These are phyloP conservation scores for Phytopythium litorale DNA, from an alignment of 352 stramenopile species.

Conservation along the genomic window DNA sequence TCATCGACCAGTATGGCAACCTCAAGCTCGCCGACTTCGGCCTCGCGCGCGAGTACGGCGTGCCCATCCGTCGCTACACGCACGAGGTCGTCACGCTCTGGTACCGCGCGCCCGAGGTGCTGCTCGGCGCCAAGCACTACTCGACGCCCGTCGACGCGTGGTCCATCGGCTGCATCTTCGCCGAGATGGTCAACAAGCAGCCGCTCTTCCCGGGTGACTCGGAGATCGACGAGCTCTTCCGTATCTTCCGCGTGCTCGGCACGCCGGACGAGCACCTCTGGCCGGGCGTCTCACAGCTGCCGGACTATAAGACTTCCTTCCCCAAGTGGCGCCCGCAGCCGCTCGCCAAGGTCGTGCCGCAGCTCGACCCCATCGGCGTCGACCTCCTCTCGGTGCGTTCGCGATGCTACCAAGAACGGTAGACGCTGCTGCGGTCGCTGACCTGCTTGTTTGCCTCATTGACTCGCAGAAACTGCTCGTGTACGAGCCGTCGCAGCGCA, in stretches of 20 bases:
- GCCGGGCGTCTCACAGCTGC: slow-evolving; percentile 95
- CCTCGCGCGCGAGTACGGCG: slow-evolving; percentile 84
- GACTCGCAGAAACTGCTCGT: slow-evolving; percentile 60
- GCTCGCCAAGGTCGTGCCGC: slow-evolving; percentile 85
- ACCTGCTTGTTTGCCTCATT: slow-evolving; percentile 2
- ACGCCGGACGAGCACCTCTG: slow-evolving; percentile 96
- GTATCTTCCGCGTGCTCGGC: slow-evolving; percentile 97
- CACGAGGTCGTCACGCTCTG: slow-evolving; percentile 95
- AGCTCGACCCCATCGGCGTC: slow-evolving; percentile 73
- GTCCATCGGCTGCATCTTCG: slow-evolving; percentile 93
- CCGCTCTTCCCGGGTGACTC: slow-evolving; percentile 92
- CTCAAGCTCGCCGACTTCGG: slow-evolving; percentile 94
- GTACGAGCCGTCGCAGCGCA: slow-evolving; percentile 75
- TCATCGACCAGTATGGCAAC: slow-evolving; percentile 84
- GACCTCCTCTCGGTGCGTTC: slow-evolving; percentile 73
- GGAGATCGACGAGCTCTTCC: slow-evolving; percentile 99
- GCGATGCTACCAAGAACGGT: too few species aligned
- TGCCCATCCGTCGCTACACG: slow-evolving; percentile 89
- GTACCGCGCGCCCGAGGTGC: slow-evolving; percentile 94
- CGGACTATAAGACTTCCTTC: slow-evolving; percentile 97
- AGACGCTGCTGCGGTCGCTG: too few species aligned
- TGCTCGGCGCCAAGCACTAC: slow-evolving; percentile 93
- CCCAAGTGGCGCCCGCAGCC: slow-evolving; percentile 95
- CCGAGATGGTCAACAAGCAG: slow-evolving; percentile 92
- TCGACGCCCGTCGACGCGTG: slow-evolving; percentile 92